These are phyloP conservation scores for Apiospora kogelbergensis DNA, from an alignment of 2,329 filamentous ascomycete genomes.

Conservation along the genomic window DNA sequence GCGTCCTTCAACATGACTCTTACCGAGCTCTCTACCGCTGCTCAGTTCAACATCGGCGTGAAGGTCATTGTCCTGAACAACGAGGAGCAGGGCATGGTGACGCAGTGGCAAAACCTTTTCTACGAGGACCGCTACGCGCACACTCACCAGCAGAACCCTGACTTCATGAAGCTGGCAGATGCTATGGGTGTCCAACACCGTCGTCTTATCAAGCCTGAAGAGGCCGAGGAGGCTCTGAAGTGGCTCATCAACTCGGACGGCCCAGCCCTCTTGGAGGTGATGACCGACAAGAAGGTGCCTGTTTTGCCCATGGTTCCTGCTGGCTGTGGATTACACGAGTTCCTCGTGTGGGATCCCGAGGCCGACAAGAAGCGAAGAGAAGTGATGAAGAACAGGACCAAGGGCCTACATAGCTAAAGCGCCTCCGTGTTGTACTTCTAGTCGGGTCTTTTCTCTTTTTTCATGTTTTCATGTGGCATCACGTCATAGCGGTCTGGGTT, in stretches of 20 bases:
- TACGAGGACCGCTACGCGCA: conserved; percentile 92
- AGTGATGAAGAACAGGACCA: conserved; percentile 47
- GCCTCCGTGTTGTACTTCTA: not conserved
- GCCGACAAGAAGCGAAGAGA: conserved; percentile 17
- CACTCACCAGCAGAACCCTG: conserved; percentile 92
- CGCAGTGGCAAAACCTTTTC: conserved; percentile 97
- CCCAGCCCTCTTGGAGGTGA: conserved; percentile 88
- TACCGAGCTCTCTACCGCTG: conserved; percentile 88
- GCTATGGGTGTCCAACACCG: conserved; percentile 84
- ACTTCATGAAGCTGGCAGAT: conserved; percentile 90
- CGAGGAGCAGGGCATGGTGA: conserved; percentile 98
- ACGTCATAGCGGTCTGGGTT: not conserved
- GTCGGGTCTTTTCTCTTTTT: not conserved
- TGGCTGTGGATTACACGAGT: conserved; percentile 86
- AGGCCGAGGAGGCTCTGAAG: conserved; percentile 74
- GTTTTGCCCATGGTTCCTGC: conserved; percentile 97
- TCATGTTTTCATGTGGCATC: not conserved
- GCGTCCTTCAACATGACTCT: conserved; percentile 99
- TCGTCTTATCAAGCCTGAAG: conserved; percentile 70
- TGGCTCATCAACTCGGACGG: conserved; percentile 90
- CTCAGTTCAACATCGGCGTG: conserved; percentile 94
- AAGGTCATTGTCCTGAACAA: conserved; percentile 97
- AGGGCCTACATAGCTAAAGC: conserved; percentile 33
- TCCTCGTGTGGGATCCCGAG: conserved; percentile 77
- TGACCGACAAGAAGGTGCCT: conserved; percentile 88